These are phyloP conservation scores for Hypoxylon sp. DNA, from an alignment of 2,329 filamentous ascomycete genomes.

Conservation along the genomic window DNA sequence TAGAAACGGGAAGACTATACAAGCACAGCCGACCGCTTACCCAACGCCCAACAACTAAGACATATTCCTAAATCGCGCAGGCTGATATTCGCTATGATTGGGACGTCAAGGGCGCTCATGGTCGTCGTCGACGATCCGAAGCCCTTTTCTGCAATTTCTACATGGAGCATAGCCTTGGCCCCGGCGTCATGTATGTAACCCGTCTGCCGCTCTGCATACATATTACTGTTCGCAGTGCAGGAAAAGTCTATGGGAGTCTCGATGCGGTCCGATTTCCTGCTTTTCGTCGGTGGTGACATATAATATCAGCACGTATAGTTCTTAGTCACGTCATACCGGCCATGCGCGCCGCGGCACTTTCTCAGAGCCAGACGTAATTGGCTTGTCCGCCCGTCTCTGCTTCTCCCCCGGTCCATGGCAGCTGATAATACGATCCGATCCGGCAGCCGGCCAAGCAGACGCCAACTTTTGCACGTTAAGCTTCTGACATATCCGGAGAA, in stretches of 20 bases:
- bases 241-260: too few relatives aligned
- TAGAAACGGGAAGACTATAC: not conserved
- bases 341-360: constrained; percentile 6
- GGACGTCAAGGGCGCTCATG: not conserved
- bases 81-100: constrained; percentile 4
- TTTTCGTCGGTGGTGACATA: constrained; percentile 8
- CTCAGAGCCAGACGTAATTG: constrained; percentile 13
- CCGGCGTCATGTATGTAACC: constrained; percentile 22
- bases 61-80: not conserved
- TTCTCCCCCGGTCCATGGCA: not conserved
- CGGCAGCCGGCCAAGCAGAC: constrained; percentile 15
- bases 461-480: not conserved
- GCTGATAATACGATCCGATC: constrained; percentile 24
- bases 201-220: not conserved
- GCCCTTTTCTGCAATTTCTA: constrained; percentile 11
- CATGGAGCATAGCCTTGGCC: constrained; percentile 22
- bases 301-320: constrained; percentile 25
- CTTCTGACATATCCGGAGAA: constrained; percentile 21
- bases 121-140: constrained; percentile 9
- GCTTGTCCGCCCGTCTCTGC: constrained; percentile 13
- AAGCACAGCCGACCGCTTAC: not conserved
- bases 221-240: not conserved
- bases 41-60: too few relatives aligned
- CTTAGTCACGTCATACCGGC: constrained; percentile 17
- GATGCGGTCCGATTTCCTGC: constrained; percentile 5